A percentile compares a stretch with the other conserved stretches of the same genome.
Evolutionary conservation across 1,284 basidiomycete genomes (phyloP).

Genomic region (Xerocomus amazonicus): DNA sequence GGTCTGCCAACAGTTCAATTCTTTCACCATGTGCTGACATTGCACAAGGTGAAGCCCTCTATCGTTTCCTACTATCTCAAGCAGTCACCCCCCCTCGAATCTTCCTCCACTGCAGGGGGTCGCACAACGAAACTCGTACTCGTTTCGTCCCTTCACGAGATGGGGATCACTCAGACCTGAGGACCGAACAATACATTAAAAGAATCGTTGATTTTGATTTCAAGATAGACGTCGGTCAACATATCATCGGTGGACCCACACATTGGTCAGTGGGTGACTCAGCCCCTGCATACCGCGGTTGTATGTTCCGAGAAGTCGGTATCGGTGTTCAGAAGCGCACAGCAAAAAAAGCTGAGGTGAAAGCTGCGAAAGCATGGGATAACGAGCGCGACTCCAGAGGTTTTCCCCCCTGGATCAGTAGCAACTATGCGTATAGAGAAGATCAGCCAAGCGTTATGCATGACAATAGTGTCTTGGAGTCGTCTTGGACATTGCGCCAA

Average conservation of each 20-base stretch:
- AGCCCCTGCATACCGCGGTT: slow-evolving; percentile 54
- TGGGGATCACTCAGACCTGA: slow-evolving; percentile 35
- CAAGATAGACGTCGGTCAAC: slow-evolving; percentile 46
- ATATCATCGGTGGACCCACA: slow-evolving; percentile 35
- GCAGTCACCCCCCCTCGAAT: slow-evolving; percentile 47
- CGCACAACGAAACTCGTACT: slow-evolving; percentile 53
- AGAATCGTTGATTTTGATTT: slow-evolving; percentile 65
- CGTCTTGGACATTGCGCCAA: slow-evolving; percentile 53
- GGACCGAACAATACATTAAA: slow-evolving; percentile 47
- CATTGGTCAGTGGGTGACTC: slow-evolving; percentile 52
- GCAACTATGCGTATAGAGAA: slow-evolving; percentile 23
- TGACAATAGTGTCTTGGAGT: slow-evolving; percentile 36
- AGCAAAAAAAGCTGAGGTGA: slow-evolving; percentile 30
- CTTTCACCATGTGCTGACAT: slow-evolving; percentile 3
- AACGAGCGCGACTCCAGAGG: slow-evolving; percentile 33
- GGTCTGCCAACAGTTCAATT: slow-evolving; percentile 34
- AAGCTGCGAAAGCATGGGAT: slow-evolving; percentile 33
- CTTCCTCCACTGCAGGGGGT: slow-evolving; percentile 51
- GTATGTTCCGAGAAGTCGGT: slow-evolving; percentile 49
- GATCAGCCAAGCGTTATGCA: slow-evolving; percentile 26
- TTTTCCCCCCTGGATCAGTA: slow-evolving; percentile 43
- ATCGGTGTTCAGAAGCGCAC: slow-evolving; percentile 30
- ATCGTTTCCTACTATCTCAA: slow-evolving; percentile 65
- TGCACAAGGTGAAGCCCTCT: slow-evolving; percentile 61
- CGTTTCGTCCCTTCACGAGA: slow-evolving; percentile 44